Evolutionary conservation across 192 early-diverging fungal genomes (phyloP).

Genomic region (Backusella tarrabulga): DNA sequence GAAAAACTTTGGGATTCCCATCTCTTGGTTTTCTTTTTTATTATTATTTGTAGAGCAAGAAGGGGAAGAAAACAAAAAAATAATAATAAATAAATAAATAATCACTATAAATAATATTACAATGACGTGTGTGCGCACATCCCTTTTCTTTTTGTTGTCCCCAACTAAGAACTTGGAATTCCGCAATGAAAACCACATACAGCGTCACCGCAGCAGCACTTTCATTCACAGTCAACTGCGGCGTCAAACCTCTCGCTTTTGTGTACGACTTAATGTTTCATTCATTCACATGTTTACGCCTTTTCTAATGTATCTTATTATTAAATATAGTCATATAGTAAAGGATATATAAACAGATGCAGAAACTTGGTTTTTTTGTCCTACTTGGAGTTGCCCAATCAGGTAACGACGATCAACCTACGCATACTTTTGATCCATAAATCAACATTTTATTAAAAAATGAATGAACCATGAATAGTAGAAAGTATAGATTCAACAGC

Average conservation of each 20-base stretch:
- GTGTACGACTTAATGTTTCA: background rate
- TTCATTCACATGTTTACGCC: background rate
- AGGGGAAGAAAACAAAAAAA: background rate
- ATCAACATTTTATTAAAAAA: no score
- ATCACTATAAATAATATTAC: background rate
- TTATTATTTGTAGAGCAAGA: background rate
- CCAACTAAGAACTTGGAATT: background rate
- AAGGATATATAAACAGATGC: background rate
- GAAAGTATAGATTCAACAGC: no score
- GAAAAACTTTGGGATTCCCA: conserved; percentile 95
- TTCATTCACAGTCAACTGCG: background rate
- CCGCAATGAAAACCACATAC: background rate
- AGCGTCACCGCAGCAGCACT: background rate
- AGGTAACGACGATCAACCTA: background rate
- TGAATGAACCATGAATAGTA: no score
- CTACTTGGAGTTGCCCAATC: background rate
- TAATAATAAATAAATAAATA: background rate
- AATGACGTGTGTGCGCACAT: background rate
- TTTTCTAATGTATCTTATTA: background rate
- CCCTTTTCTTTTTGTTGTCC: background rate
- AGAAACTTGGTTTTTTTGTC: background rate
- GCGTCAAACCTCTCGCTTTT: background rate
- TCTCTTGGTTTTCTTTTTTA: conserved; percentile 22
- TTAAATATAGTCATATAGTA: no score
- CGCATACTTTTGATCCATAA: background rate